A percentile compares a stretch with the other conserved stretches of the same genome.
phyloP scores from a whole-genome alignment of 441 rosid species.

The Eruca vesicaria region DNA sequence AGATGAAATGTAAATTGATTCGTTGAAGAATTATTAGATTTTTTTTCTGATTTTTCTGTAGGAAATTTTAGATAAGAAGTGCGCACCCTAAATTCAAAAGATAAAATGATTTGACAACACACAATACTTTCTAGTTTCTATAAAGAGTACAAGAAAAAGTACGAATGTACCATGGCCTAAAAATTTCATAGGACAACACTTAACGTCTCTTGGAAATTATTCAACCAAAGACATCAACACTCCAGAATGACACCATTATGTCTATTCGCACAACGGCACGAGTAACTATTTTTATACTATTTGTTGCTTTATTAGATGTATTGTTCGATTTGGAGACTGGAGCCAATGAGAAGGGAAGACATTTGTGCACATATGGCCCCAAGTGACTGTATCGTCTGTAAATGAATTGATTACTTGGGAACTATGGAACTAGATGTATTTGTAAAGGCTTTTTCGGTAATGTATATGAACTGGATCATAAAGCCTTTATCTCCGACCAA shows the following conservation, averaged over 20 bases:
- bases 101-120: constrained; percentile 6
- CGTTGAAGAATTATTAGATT: constrained; percentile 2
- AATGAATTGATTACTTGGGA: background rate
- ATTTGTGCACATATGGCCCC: background rate
- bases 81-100: constrained; percentile 29
- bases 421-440: no score
- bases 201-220: constrained; percentile 9
- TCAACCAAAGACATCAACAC: constrained; percentile 21
- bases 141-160: constrained; percentile 33
- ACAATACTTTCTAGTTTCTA: background rate
- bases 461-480: no score
- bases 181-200: constrained; percentile 19
- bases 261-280: constrained; percentile 28
- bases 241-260: constrained; percentile 34
- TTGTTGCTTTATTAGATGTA: constrained; percentile 1
- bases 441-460: no score
- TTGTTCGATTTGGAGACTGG: background rate
- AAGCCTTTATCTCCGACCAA: background rate
- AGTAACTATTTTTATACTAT: constrained; percentile 20
- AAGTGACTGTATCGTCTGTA: constrained; percentile 14
- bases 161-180: constrained; percentile 22
- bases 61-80: constrained; percentile 4
- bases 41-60: background rate
- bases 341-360: background rate
- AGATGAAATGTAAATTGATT: constrained; percentile 11